Base-by-base conservation (phyloP, 2,329 filamentous ascomycete genomes). In the Sarocladiaceae sp. region DNA sequence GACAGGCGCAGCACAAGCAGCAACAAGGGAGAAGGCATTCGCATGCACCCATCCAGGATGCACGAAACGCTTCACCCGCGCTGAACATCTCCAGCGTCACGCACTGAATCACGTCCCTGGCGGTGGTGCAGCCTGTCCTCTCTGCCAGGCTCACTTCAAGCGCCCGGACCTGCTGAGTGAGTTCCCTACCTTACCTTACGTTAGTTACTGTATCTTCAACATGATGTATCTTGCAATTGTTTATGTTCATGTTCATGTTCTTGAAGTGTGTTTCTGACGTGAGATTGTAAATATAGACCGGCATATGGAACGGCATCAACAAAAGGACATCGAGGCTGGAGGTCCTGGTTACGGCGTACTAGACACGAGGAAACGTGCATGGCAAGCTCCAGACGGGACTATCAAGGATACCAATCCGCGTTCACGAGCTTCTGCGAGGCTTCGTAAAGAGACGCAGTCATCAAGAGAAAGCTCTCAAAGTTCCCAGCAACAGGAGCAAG, bases 121-220 rank as follows among this genome's bases (percentile, higher is more conserved):
- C 1, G 75, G 17, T 22, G 37, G 78, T 39, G 74, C 74, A 54
- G 82, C 79, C 3, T 86, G 82, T 59, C 65, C 74, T 48, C 68
- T 82, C 58, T 86, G 83, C 56, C 74, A 75, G 53, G 79, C 80
- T 25, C 79, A 83, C 59, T 85, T 84, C 63, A 80, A 80, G 59
- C 72, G 82, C 40, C 77, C 75, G 23, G 82, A 85, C 63, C 65
- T 85, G 37, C 55, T 66, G 52, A 59, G 57, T 63, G 50, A 47
- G 53, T n/a, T n/a, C n/a, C n/a, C n/a, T n/a, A n/a, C n/a, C n/a
- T n/a, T n/a, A n/a, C n/a, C n/a, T n/a, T n/a, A n/a, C n/a, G n/a
- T n/a, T n/a, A n/a, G n/a, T n/a, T n/a, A n/a, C n/a, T n/a, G n/a
- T n/a, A n/a, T n/a, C n/a, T n/a, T n/a, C n/a, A n/a, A n/a, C n/a